Base-by-base conservation (phyloP, 2,329 filamentous ascomycete species). In the Cercospora sp. region DNA sequence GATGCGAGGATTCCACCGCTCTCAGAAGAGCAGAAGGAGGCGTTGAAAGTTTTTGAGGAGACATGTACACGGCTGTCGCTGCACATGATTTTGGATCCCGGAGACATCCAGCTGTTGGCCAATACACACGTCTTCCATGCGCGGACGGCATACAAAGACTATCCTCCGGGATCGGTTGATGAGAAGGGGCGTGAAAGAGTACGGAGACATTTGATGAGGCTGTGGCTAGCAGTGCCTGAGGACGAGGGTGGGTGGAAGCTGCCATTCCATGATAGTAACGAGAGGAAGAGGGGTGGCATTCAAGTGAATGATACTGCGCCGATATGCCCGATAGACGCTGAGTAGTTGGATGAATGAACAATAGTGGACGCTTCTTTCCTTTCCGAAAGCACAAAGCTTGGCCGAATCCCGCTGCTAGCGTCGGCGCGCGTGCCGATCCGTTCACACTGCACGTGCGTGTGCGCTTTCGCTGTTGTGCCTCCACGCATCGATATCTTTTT, bases 271-370 rank as follows among this genome's bases (percentile, higher is more conserved):
- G 93, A 97, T 79, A 90, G 87, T 67, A 83, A 87, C 61, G 90
- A 95, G 85, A 92, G 92, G 86, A 97, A 96, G 86, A 85, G 93
- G 18, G 92, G 92, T 3, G 93, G 93, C 0, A 92, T 97, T 71
- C 93, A 96, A 81, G 92, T 97, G 3, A 88, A 97, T 79, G 87
- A 96, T 77, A 91, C 85, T 26, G 83, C 90, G 9, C 92, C 93
- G 1, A 86, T 89, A 57, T 91, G 90, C 55, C 89, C 90, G 10
- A 81, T 93, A 60, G 91, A 94, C 81, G 91, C 91, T 0, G 91
- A 94, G 79, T 94, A 57, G 53, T 21, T 40, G 13, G 3, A 16
- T 40, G 13, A 37, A 37, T 32, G 8, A 10, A 32, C 10, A 12
- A 34, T 4, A 4, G 10, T 12, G 32, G 10, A 12, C 32, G 32